Conservation (phyloP, 768 basidiomycete species). For the Tulasnella sp. region DNA sequence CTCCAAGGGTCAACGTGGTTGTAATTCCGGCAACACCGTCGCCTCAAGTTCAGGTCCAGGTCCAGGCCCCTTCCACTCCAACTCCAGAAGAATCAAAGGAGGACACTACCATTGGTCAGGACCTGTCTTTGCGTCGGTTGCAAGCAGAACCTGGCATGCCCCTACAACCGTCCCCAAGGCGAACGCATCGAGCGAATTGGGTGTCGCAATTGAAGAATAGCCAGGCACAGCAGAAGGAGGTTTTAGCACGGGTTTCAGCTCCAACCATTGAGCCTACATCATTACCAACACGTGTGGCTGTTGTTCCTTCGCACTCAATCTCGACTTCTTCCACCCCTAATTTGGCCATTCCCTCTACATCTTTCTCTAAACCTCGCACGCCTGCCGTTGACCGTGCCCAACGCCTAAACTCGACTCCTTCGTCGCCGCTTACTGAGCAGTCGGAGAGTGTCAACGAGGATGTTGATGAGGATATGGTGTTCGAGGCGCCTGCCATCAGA, state of each 20-base stretch:
- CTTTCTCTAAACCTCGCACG: background rate
- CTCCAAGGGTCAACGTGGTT: no score
- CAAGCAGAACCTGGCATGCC: conserved; percentile 3
- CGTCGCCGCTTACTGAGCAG: conserved; percentile 10
- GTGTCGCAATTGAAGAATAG: background rate
- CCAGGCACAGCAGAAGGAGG: background rate
- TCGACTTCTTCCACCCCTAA: background rate
- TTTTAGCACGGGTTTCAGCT: background rate
- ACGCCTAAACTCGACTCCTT: background rate
- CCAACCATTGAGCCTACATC: background rate
- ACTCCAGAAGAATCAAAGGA: background rate
- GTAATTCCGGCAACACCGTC: background rate
- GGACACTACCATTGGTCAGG: background rate
- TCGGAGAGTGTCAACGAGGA: conserved; percentile 11
- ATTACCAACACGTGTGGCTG: background rate
- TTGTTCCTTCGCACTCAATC: background rate
- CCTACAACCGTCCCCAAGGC: conserved; percentile 4
- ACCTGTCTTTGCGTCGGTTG: conserved; percentile 5
- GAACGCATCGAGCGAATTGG: background rate
- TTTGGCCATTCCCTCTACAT: background rate
- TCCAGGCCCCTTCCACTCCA: no score
- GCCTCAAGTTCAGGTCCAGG: background rate
- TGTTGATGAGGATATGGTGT: background rate
- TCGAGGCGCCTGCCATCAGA: background rate
- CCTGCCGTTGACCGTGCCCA: background rate